phyloP scores from a whole-genome alignment of 805 yeast species.

The Candida caryicola region DNA sequence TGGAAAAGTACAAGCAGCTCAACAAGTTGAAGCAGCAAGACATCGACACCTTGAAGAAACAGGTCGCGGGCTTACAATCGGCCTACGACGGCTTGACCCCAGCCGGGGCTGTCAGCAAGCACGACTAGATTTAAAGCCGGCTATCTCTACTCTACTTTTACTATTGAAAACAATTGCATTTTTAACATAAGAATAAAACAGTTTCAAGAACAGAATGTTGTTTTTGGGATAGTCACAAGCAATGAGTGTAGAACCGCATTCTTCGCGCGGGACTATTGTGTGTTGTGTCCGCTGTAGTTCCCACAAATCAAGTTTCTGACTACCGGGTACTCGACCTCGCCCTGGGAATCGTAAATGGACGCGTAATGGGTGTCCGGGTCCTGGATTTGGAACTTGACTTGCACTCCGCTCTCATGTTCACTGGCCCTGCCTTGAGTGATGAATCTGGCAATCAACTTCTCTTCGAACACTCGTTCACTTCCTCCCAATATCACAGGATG shows the following conservation, averaged over 20 bases:
- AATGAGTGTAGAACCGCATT: not conserved
- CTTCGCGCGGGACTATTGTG: not conserved
- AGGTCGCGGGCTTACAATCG: constrained; percentile 49
- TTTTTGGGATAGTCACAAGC: too few relatives aligned
- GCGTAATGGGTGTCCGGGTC: constrained; percentile 42
- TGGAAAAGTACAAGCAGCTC: constrained; percentile 32
- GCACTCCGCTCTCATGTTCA: constrained; percentile 76
- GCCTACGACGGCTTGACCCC: constrained; percentile 44
- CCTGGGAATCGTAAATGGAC: constrained; percentile 28
- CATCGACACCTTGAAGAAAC: constrained; percentile 47
- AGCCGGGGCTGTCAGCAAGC: constrained; percentile 1
- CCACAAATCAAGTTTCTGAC: constrained; percentile 50
- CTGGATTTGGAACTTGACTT: constrained; percentile 57
- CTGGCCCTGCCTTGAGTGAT: constrained; percentile 66
- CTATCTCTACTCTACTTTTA: too few relatives aligned
- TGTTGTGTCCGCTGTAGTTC: constrained; percentile 42
- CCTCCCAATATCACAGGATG: constrained; percentile 38
- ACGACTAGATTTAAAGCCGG: constrained; percentile 1
- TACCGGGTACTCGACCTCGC: constrained; percentile 40
- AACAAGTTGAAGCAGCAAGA: constrained; percentile 43
- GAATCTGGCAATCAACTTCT: constrained; percentile 81
- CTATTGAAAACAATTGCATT: not conserved
- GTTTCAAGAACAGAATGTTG: not conserved
- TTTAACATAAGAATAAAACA: not conserved
- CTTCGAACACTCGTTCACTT: constrained; percentile 39